Evolutionary conservation across 768 basidiomycete species (phyloP), one percentile per base, ranked within the genome.

Genomic region (Fomitopsis serialis): DNA sequence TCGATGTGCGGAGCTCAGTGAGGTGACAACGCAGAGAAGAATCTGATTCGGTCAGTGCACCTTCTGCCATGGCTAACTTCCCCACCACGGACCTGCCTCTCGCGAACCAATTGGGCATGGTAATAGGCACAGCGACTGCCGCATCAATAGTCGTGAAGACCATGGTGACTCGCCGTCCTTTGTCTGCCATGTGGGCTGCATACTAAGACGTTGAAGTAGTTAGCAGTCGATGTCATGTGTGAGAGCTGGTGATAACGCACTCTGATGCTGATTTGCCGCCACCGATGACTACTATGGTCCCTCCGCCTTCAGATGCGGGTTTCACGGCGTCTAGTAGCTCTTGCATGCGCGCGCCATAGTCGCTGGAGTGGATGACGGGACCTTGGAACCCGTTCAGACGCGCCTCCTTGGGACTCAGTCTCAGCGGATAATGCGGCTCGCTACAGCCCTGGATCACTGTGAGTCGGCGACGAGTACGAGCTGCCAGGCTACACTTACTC

Each of bases 241-340:
- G 6, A 7, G 25, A n/a, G 13, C 13, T 22, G 1, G 22, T n/a
- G 45, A 2, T 17, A 6, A 55, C 70, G 8, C 42, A 74, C 75
- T 87, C 85, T 68, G 82, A 80, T 0, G 82, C 81, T 3, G 85
- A 87, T 62, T 80, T 87, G 3, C 85, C 85, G n/a, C 84, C 80
- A 3, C 85, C 85, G 1, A 85, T 66, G 2, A 87, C 70, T 0
- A 84, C 68, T 5, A 78, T 67, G 0, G 71, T 61, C 15, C 64
- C 67, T 12, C 50, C 48, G 4, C 62, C 22, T 17, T 45, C 44
- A 3, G 44, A 45, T 7, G 27, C 44, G 6, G n/a, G 44, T 19
- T 21, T 21, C 7, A 45, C 44, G 3, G 44, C 44, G 44, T 45
- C 27, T 7, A 45, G 44, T 11, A 45, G 22, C 17, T 45, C 44